Base-by-base conservation (phyloP, 75 land plant species). In the Pinus albicaulis region DNA sequence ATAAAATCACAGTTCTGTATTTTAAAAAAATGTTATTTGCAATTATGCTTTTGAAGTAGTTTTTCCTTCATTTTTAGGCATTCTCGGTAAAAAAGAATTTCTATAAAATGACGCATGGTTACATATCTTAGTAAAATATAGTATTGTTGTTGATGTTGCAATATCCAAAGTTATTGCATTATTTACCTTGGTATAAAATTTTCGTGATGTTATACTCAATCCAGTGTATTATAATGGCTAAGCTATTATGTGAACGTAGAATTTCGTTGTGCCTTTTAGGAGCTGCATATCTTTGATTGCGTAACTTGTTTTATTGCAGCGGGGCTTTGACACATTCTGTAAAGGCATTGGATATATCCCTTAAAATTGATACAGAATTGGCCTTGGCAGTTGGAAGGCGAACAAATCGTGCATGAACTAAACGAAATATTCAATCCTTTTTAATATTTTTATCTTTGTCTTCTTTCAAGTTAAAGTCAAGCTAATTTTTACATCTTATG, bases 301-400 rank as follows among this genome's bases (percentile, higher is more conserved):
- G 24, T 36, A 41, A 41, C 34, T 68, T 68, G 48, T 41, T 36
- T 19, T 15, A 20, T 80, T 83, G 84, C 89, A 95, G 99, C 80
- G 99, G 99, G 19, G 97, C 99, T 69, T 80, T 96, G 77, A 96
- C 99, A 55, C 99, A 96, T 83, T 96, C 99, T 17, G 99, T 96
- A n/a, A 89, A 88, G 79, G 99, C 99, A 19, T 85, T 96, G 59
- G 99, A 96, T 77, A 96, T 96, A 23, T 96, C 99, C 13, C 84
- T 94, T 65, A 96, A 96, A 59, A 85, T 96, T 57, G 98, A 96
- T 72, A 92, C 86, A 3, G 88, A 94, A 41, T 86, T 96, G 19
- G 99, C 96, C 0, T 87, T 91, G 65, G 75, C 79, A 72, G 96
- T 93, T 65, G 96, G 94, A 24, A 83, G 85, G 63, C 89, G 94